phyloP scores from a whole-genome alignment of 2,329 filamentous ascomycete species.

The Aureobasidium zeae region DNA sequence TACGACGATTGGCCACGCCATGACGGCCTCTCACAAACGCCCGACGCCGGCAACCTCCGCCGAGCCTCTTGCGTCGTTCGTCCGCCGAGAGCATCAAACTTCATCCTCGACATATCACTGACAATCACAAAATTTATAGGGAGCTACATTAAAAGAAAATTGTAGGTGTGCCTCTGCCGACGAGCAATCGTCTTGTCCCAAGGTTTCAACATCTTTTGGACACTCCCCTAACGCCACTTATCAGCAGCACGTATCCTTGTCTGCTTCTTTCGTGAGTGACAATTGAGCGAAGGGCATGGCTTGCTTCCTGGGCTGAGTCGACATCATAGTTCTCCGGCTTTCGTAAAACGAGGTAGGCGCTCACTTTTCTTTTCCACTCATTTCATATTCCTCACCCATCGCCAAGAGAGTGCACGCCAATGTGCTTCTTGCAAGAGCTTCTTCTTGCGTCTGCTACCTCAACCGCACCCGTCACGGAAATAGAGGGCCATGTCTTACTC shows the following conservation, averaged over 20 bases:
- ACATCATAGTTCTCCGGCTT: neutral
- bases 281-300: neutral
- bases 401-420: too few relatives aligned
- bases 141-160: slow-evolving; percentile 2
- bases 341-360: neutral
- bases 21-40: neutral
- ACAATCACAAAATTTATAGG: neutral
- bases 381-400: too few relatives aligned
- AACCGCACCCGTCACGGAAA: too few relatives aligned
- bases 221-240: neutral
- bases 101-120: neutral
- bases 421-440: too few relatives aligned
- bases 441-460: too few relatives aligned
- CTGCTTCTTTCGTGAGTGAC: slow-evolving; percentile 9
- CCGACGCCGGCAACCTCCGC: slow-evolving; percentile 8
- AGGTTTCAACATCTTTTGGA: slow-evolving; percentile 14
- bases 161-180: slow-evolving; percentile 2
- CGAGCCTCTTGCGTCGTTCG: neutral
- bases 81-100: too few relatives aligned
- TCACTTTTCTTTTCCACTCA: neutral
- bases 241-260: neutral
- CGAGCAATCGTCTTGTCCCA: neutral
- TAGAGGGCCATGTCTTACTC: slow-evolving; percentile 9
- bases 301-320: slow-evolving; percentile 6
- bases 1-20: slow-evolving; percentile 6